Base-by-base conservation (phyloP, 768 basidiomycete genomes). In the Xerocomellus dryophilus region DNA sequence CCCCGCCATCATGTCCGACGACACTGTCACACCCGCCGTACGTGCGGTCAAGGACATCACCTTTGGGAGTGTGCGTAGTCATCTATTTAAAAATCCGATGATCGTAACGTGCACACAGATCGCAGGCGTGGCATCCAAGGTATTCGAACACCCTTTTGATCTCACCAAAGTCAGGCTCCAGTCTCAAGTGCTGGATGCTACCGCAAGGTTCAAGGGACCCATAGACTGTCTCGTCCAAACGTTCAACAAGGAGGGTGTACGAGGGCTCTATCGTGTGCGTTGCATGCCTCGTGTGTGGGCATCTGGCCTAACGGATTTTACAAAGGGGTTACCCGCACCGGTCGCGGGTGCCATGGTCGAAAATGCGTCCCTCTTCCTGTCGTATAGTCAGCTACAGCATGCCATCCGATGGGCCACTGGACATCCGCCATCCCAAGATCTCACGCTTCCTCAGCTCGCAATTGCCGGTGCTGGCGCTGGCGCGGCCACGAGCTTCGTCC, bases 61-160 rank as follows among this genome's bases (percentile, higher is more conserved):
- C 9, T 81, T 83, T 65, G 83, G 82, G 12, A 82, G 83, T 57
- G 83, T 84, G 55, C 57, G 82, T 74, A 27, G 41, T 34, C 44
- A 12, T 36, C 25, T 23, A 18, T 51, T 34, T 14, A 36, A 8
- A 43, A 35, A 21, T 4, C 1, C 8, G 32, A 29, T 6, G 29
- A 38, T 52, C 31, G 4, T 45, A 32, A 56, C 43, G 23, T 38
- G 20, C 5, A 38, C 23, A 21, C 44, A 93, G 91, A 72, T 84
- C 51, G 91, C 94, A 51, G 95, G 95, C 23, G 93, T 96, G 77
- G 76, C 81, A 9, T 86, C 93, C 43, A 84, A 86, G 68, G 76
- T 93, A 15, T 86, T 97, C 58, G 94, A 96, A 73, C 93, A 97
- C 67, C 96, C 96, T 1, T 93, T 96, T 64, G 95, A 98, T 71